Percentiles rank a stretch among this genome's conserved stretches.
phyloP scores from a whole-genome alignment of 176 grass and related monocot genomes.

The Thalia dealbata region DNA sequence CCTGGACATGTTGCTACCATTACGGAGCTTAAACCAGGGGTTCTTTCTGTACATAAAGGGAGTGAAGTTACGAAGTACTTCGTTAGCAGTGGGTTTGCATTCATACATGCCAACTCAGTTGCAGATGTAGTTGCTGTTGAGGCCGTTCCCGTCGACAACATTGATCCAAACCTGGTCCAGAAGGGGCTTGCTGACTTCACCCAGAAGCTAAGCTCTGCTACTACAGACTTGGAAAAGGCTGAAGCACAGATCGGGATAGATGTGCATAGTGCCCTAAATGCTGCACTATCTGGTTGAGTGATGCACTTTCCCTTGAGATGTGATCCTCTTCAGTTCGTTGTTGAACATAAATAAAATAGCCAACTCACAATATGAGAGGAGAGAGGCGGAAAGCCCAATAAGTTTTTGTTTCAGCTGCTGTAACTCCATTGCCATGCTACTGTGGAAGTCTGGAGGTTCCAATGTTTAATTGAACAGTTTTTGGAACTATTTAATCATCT shows the following conservation, averaged over 20 bases:
- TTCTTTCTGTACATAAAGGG: slow-evolving; percentile 79
- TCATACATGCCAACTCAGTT: slow-evolving; percentile 84
- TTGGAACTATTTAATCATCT: background rate
- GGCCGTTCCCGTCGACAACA: slow-evolving; percentile 61
- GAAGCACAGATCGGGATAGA: slow-evolving; percentile 61
- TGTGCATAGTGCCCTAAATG: slow-evolving; percentile 64
- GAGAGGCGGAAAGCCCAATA: background rate
- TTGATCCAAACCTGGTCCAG: slow-evolving; percentile 59
- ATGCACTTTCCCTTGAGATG: background rate
- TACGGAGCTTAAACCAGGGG: slow-evolving; percentile 70
- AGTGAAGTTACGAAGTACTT: slow-evolving; percentile 74
- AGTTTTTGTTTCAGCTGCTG: background rate
- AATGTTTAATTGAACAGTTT: too few species aligned
- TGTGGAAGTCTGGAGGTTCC: background rate
- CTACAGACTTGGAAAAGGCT: slow-evolving; percentile 80
- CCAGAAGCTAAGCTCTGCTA: slow-evolving; percentile 69
- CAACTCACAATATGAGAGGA: background rate
- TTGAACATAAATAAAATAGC: background rate
- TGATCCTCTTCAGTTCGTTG: background rate
- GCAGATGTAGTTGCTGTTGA: slow-evolving; percentile 89
- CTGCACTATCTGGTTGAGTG: slow-evolving; percentile 38
- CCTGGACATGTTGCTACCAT: slow-evolving; percentile 84
- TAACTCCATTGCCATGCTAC: background rate
- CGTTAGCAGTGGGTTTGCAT: slow-evolving; percentile 88
- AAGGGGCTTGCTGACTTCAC: slow-evolving; percentile 75